phyloP scores from a whole-genome alignment of 306 rosid genomes.

The Canavalia ensiformis region DNA sequence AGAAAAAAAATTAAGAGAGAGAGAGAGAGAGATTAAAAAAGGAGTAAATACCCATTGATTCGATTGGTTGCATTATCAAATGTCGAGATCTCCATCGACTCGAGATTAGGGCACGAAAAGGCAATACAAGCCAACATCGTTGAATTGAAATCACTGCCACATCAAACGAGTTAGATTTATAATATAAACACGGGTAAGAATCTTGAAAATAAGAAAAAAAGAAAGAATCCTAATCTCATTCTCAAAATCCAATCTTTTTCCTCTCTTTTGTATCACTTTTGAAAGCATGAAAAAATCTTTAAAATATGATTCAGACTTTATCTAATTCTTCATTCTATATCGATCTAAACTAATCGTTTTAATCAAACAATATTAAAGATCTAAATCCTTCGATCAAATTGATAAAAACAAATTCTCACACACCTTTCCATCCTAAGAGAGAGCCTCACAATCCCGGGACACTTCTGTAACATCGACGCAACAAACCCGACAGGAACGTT shows the following conservation, averaged over 20 bases:
- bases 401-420: slow-evolving; percentile 39
- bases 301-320: slow-evolving; percentile 24
- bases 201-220: neutral
- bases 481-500: slow-evolving; percentile 80
- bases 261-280: neutral
- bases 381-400: slow-evolving; percentile 40
- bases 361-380: slow-evolving; percentile 44
- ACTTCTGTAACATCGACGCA: slow-evolving; percentile 85
- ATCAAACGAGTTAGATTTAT: slow-evolving; percentile 23
- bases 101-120: slow-evolving; percentile 93
- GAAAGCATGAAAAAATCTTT: too few species aligned
- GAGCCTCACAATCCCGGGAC: slow-evolving; percentile 80
- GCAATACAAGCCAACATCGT: slow-evolving; percentile 96
- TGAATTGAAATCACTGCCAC: slow-evolving; percentile 87
- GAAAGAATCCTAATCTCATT: neutral
- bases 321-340: neutral
- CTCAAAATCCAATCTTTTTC: neutral
- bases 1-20: neutral
- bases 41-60: slow-evolving; percentile 76
- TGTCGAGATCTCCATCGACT: slow-evolving; percentile 70
- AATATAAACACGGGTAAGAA: neutral
- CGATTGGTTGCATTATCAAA: slow-evolving; percentile 69
- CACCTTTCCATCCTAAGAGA: slow-evolving; percentile 93
- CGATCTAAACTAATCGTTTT: slow-evolving; percentile 39
- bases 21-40: neutral